phyloP scores from a whole-genome alignment of 345 rosid species.

The Eutrema heterophyllum region DNA sequence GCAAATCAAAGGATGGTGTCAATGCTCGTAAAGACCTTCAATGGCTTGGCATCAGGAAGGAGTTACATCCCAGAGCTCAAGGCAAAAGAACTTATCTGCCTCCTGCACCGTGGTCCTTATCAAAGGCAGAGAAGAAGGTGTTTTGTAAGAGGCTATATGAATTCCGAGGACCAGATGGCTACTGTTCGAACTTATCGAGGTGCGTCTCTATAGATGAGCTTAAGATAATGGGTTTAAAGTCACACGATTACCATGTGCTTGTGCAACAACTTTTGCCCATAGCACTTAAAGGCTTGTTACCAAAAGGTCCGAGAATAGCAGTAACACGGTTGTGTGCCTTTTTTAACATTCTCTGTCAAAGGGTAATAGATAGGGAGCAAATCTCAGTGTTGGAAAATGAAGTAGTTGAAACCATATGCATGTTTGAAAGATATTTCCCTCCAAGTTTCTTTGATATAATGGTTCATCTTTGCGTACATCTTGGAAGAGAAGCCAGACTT shows the following conservation, averaged over 20 bases:
- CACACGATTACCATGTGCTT: background rate
- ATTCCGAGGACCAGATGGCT: too few relatives aligned
- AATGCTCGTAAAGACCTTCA: background rate
- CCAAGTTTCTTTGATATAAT: conserved; percentile 4
- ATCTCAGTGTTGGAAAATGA: background rate
- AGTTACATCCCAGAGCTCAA: background rate
- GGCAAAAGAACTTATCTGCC: background rate
- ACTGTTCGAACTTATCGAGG: background rate
- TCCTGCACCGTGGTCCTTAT: background rate
- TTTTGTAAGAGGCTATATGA: background rate
- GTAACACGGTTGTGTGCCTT: too few relatives aligned
- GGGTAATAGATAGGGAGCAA: background rate
- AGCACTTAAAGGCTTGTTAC: too few relatives aligned
- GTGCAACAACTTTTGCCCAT: too few relatives aligned
- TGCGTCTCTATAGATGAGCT: background rate
- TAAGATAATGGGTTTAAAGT: background rate
- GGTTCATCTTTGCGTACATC: too few relatives aligned
- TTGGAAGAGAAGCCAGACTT: background rate
- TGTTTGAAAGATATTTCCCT: background rate
- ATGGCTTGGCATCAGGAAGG: background rate
- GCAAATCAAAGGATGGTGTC: background rate
- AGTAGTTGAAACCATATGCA: background rate
- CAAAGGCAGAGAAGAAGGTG: background rate
- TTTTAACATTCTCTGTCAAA: too few relatives aligned
- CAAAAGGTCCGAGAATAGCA: too few relatives aligned